phyloP scores from a whole-genome alignment of 2,329 filamentous ascomycete species.

The Scytalidium lignicola region DNA sequence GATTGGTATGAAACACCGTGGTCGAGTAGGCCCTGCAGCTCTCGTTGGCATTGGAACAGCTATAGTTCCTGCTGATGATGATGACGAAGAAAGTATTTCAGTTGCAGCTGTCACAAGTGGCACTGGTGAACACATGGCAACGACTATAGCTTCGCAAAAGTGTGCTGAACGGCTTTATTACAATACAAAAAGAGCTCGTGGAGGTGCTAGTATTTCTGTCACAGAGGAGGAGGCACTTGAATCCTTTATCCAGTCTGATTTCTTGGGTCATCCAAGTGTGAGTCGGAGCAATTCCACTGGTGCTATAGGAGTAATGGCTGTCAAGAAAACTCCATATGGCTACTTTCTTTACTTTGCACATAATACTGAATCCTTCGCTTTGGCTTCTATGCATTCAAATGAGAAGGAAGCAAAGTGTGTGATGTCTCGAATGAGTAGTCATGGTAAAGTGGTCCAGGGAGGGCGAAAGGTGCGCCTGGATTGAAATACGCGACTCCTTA shows the following conservation, averaged over 20 bases:
- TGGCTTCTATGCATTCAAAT: conserved; percentile 81
- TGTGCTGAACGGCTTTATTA: conserved; percentile 83
- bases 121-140: conserved; percentile 97
- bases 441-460: conserved; percentile 25
- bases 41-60: conserved; percentile 88
- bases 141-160: conserved; percentile 81
- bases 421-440: conserved; percentile 65
- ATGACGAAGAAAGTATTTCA: conserved; percentile 62
- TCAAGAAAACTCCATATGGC: conserved; percentile 75
- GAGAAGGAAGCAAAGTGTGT: conserved; percentile 73
- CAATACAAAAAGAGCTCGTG: conserved; percentile 53
- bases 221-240: conserved; percentile 75
- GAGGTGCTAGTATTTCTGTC: conserved; percentile 58
- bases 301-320: conserved; percentile 83
- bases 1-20: conserved; percentile 96
- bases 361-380: conserved; percentile 84
- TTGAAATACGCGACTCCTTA: conserved; percentile 8
- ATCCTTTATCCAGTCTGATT: conserved; percentile 79
- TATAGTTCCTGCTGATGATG: conserved; percentile 70
- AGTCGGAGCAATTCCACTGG: conserved; percentile 72
- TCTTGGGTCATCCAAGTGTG: conserved; percentile 88
- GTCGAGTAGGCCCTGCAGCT: conserved; percentile 86
- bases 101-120: conserved; percentile 89
- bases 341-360: conserved; percentile 90
- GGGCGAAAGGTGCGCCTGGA: conserved; percentile 25